Percentiles rank a stretch among this genome's conserved stretches.
Evolutionary conservation across 306 rosid species (phyloP).

Genomic region (Pyrus communis): DNA sequence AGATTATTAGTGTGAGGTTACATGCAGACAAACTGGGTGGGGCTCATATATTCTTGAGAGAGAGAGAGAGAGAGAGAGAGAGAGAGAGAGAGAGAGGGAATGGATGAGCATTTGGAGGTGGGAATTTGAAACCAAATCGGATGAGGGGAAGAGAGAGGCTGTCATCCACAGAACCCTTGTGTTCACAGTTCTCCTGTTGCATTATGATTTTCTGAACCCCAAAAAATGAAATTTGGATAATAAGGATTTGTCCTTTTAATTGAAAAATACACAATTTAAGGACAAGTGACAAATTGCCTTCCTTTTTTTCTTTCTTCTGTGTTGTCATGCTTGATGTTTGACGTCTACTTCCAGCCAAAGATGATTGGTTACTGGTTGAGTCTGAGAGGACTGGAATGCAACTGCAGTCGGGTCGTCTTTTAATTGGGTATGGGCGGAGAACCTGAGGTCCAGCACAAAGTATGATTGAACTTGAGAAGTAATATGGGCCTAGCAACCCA

Average conservation of each 20-base stretch:
- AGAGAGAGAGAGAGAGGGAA: not conserved
- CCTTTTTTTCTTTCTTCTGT: not conserved
- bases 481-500: not conserved
- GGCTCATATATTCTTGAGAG: conserved; percentile 12
- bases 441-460: not conserved
- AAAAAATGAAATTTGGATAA: conserved; percentile 11
- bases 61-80: conserved; percentile 1
- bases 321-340: not conserved
- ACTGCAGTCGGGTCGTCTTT: conserved; percentile 1
- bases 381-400: not conserved
- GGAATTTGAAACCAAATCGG: conserved; percentile 52
- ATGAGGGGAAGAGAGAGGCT: conserved; percentile 29
- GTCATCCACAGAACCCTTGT: conserved; percentile 59
- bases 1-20: conserved; percentile 25
- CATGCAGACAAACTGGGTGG: conserved; percentile 41
- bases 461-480: not conserved
- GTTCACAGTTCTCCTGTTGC: conserved; percentile 40
- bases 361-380: not conserved
- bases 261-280: not conserved
- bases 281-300: not conserved
- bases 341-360: not conserved
- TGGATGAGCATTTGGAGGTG: conserved; percentile 83
- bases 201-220: conserved; percentile 24
- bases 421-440: not conserved
- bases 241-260: not conserved